Base-by-base conservation (phyloP, 192 early-diverging fungal species). In the Backusella mclennaniae region DNA sequence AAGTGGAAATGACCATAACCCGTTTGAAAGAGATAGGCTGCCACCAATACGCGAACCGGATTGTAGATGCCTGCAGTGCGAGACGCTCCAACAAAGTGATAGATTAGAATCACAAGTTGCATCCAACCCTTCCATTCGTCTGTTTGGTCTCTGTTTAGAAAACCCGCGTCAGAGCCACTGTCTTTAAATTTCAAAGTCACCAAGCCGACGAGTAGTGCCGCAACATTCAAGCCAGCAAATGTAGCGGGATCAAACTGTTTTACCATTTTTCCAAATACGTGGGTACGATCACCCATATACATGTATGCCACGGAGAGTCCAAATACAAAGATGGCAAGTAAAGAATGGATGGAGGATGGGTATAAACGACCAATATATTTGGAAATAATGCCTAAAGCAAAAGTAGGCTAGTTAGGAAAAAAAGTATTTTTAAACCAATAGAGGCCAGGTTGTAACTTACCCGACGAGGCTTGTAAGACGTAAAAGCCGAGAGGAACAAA, bases 61-160 rank as follows among this genome's bases (percentile, higher is more conserved):
- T 91, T 89, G 82, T 95, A 95, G 49, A 95, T 91, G 0, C 79
- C 84, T 1, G 88, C 74, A 11, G 88, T 83, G 19, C 81, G 84
- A 2, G 90, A 92, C 0, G 92, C 92, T 31, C 90, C 92, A 56
- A 87, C 80, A 76, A 90, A 87, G 77, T 95, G 94, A 77, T 95
- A 95, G 12, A 90, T 82, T 29, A 92, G 80, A 52, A 92, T 89
- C 19, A 84, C 69, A 2, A 94, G 76, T 84, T 95, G 94, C 94
- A 95, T 95, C 94, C 94, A 95, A 0, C 94, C 94, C 76, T 92
- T 93, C 94, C 94, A 95, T 80, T 95, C 94, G 68, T 95, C 92
- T 9, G 94, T 95, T 78, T 93, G 92, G 70, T 91, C 87, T 36
- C 94, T 88, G 77, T 89, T 91, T 71, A 95, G 77, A 75, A 95